phyloP scores from a whole-genome alignment of 2,329 filamentous ascomycete genomes.

The Helotiales sp. region DNA sequence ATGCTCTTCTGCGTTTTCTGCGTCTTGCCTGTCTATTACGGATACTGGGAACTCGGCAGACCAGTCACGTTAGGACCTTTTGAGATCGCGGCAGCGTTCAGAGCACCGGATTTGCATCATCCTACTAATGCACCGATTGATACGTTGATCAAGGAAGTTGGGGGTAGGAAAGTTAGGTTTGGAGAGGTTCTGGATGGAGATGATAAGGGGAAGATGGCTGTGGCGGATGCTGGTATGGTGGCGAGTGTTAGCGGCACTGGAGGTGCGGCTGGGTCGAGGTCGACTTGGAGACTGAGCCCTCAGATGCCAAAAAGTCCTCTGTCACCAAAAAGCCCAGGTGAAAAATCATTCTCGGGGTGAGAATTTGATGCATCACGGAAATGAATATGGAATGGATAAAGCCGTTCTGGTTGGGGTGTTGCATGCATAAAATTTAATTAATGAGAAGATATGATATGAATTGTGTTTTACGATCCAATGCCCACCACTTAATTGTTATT shows the following conservation, averaged over 20 bases:
- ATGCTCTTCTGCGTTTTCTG: conserved; percentile 9
- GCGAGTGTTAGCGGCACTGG: neutral
- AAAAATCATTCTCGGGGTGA: neutral
- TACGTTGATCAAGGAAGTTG: conserved; percentile 6
- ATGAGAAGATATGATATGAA: too few relatives aligned
- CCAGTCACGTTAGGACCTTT: neutral
- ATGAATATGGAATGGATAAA: neutral
- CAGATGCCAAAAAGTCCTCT: neutral
- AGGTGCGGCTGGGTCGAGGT: neutral
- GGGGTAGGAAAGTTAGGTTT: neutral
- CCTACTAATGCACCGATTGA: neutral
- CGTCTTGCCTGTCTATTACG: conserved; percentile 8
- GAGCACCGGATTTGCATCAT: conserved; percentile 7
- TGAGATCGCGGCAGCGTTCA: conserved; percentile 10
- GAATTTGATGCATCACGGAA: neutral
- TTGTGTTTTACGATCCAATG: too few relatives aligned
- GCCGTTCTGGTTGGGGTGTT: neutral
- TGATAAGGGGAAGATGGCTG: conserved; percentile 12
- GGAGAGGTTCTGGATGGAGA: neutral
- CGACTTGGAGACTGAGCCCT: neutral
- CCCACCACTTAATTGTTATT: too few relatives aligned
- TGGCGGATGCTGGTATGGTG: neutral
- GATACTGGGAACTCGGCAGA: conserved; percentile 5
- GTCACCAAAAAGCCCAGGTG: neutral
- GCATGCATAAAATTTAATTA: too few relatives aligned